These are phyloP conservation scores for Nigrospora osmanthi DNA, from an alignment of 2,329 filamentous ascomycete genomes.

Conservation along the genomic window DNA sequence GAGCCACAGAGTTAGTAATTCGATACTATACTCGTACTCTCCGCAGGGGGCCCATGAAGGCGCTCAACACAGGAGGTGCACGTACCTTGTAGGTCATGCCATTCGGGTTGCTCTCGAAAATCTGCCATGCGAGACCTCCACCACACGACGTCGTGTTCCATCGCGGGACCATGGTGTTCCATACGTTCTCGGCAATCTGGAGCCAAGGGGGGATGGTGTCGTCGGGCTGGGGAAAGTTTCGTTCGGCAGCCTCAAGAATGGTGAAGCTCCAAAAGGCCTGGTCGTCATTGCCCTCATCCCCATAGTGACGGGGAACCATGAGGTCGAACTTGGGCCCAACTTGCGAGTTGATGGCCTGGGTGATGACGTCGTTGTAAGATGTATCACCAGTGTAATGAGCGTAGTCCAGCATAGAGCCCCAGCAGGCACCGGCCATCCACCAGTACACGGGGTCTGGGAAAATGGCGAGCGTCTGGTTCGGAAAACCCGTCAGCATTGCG, in stretches of 20 bases:
- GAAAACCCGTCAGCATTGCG: not conserved
- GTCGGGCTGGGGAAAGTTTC: slow-evolving; percentile 57
- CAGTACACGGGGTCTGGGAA: slow-evolving; percentile 54
- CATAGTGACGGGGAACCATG: slow-evolving; percentile 46
- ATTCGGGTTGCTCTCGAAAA: slow-evolving; percentile 63
- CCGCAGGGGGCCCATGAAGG: too few species aligned
- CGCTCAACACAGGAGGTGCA: too few species aligned
- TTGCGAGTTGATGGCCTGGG: slow-evolving; percentile 51
- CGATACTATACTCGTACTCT: too few species aligned
- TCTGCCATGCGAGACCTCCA: slow-evolving; percentile 76
- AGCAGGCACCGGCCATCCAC: slow-evolving; percentile 59
- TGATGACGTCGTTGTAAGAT: slow-evolving; percentile 51
- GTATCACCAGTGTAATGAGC: slow-evolving; percentile 58
- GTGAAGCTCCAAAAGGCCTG: slow-evolving; percentile 68
- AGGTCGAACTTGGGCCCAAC: slow-evolving; percentile 51
- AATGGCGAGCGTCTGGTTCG: slow-evolving; percentile 44
- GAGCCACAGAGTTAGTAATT: too few species aligned
- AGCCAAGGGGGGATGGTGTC: slow-evolving; percentile 52
- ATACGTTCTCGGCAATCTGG: slow-evolving; percentile 61
- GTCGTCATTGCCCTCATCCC: slow-evolving; percentile 67
- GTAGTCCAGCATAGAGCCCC: slow-evolving; percentile 64
- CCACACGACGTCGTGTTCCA: slow-evolving; percentile 63
- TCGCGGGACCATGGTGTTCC: slow-evolving; percentile 59
- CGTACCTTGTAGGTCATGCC: slow-evolving; percentile 68
- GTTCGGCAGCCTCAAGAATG: slow-evolving; percentile 60